Evolutionary conservation across 176 grass and related monocot genomes (phyloP).

Genomic region (bread wheat (Triticum aestivum)): DNA sequence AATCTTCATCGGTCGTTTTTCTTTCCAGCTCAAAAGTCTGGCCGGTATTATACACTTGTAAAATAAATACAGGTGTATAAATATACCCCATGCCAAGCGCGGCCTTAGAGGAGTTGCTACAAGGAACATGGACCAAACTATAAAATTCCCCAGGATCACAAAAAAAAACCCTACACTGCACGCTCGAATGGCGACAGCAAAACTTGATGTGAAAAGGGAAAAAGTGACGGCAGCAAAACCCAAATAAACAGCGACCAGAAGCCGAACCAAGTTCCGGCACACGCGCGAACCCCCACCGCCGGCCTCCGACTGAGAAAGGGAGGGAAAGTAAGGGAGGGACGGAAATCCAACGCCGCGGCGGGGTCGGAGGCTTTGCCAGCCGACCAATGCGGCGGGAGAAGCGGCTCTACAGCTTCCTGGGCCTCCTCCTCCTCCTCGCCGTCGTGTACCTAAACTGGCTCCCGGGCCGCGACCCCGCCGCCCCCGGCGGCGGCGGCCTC

Average conservation of each 20-base stretch:
- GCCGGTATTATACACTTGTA: no score
- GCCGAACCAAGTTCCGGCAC: neutral
- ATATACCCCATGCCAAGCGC: no score
- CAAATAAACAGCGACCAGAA: neutral
- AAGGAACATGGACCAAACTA: no score
- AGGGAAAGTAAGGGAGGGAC: neutral
- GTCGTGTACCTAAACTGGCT: conserved; percentile 60
- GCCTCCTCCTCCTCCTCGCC: conserved; percentile 60
- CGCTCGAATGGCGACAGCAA: no score
- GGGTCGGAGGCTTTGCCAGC: neutral
- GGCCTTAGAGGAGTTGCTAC: no score
- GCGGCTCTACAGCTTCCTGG: conserved; percentile 59
- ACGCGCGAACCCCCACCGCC: neutral
- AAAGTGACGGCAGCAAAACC: neutral
- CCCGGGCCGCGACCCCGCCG: conserved; percentile 10
- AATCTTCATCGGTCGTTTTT: no score
- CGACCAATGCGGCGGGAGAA: conserved; percentile 46
- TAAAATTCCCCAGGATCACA: no score
- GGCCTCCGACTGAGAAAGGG: neutral
- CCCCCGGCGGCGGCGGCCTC: conserved; percentile 10
- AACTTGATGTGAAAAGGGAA: no score
- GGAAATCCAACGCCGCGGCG: neutral
- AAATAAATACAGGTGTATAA: no score
- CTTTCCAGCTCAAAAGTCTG: no score
- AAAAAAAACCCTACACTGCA: no score